These are phyloP conservation scores for Inonotus hispidus DNA, from an alignment of 1,284 basidiomycete genomes.

Conservation along the genomic window DNA sequence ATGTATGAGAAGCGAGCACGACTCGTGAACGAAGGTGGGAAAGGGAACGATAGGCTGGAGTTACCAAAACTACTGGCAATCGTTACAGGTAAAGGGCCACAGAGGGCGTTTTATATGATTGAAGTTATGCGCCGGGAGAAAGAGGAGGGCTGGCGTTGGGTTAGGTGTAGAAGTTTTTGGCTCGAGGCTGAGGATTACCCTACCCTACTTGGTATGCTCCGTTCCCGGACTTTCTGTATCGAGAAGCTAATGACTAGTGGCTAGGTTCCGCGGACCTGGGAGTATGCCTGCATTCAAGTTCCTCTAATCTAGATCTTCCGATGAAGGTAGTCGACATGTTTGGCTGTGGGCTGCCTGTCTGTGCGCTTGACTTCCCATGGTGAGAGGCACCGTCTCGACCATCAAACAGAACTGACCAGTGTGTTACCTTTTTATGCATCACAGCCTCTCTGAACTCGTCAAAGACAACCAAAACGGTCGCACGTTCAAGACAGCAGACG, in stretches of 20 bases:
- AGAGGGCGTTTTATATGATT: slow-evolving; percentile 70
- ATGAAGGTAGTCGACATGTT: slow-evolving; percentile 99
- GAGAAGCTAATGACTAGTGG: slow-evolving; percentile 8
- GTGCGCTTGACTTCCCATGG: slow-evolving; percentile 86
- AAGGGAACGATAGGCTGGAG: slow-evolving; percentile 18
- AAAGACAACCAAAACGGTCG: slow-evolving; percentile 79
- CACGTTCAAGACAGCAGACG: slow-evolving; percentile 63
- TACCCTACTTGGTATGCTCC: slow-evolving; percentile 59
- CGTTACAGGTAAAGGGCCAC: slow-evolving; percentile 90
- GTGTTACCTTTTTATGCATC: slow-evolving; percentile 4
- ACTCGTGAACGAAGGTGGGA: slow-evolving; percentile 24
- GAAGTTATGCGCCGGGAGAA: slow-evolving; percentile 51
- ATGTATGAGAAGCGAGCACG: slow-evolving; percentile 63
- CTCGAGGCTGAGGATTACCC: slow-evolving; percentile 88
- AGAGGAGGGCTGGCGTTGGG: slow-evolving; percentile 64
- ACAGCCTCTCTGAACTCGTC: slow-evolving; percentile 83
- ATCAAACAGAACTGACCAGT: background rate
- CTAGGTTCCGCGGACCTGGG: slow-evolving; percentile 89
- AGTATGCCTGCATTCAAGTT: slow-evolving; percentile 86
- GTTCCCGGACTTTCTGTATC: slow-evolving; percentile 7
- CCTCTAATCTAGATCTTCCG: slow-evolving; percentile 88
- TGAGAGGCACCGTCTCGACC: slow-evolving; percentile 30
- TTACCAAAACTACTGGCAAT: slow-evolving; percentile 79
- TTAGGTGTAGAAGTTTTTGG: slow-evolving; percentile 84
- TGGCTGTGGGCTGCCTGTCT: slow-evolving; percentile 90